These are phyloP conservation scores for Prillingera fragicola DNA, from an alignment of 1,284 basidiomycete species.

Conservation along the genomic window DNA sequence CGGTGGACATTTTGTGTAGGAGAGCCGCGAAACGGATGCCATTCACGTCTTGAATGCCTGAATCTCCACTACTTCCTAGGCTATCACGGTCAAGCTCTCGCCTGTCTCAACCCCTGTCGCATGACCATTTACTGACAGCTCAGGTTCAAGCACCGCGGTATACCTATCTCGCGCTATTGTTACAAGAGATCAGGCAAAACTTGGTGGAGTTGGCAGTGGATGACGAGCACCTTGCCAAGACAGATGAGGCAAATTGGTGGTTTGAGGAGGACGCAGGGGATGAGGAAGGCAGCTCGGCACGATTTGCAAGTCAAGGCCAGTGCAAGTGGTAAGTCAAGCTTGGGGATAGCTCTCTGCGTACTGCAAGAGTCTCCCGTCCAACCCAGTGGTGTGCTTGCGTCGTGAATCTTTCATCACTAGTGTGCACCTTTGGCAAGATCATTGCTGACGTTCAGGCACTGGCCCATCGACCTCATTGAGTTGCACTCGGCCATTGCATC, in stretches of 20 bases:
- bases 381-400: no score
- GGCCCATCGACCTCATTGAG: conserved; percentile 87
- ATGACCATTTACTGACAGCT: not conserved
- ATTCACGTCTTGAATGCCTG: no score
- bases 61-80: no score
- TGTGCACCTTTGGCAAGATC: no score
- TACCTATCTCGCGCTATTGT: conserved; percentile 81
- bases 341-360: conserved; percentile 4
- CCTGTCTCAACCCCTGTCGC: no score
- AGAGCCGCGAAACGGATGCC: no score
- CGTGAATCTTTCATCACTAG: no score
- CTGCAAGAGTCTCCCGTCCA: not conserved
- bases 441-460: conserved; percentile 71
- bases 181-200: conserved; percentile 77
- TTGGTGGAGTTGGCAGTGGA: conserved; percentile 85
- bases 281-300: conserved; percentile 29
- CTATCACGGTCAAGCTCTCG: no score
- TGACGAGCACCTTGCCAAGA: conserved; percentile 59
- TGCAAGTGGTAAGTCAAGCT: conserved; percentile 63
- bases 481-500: conserved; percentile 55
- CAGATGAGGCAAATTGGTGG: conserved; percentile 80
- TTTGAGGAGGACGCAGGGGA: conserved; percentile 64
- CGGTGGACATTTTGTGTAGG: no score
- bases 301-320: conserved; percentile 50
- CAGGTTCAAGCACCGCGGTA: conserved; percentile 69